Evolutionary conservation across 495 filamentous ascomycete species (phyloP).

Genomic region (Trypethelium eluteriae): DNA sequence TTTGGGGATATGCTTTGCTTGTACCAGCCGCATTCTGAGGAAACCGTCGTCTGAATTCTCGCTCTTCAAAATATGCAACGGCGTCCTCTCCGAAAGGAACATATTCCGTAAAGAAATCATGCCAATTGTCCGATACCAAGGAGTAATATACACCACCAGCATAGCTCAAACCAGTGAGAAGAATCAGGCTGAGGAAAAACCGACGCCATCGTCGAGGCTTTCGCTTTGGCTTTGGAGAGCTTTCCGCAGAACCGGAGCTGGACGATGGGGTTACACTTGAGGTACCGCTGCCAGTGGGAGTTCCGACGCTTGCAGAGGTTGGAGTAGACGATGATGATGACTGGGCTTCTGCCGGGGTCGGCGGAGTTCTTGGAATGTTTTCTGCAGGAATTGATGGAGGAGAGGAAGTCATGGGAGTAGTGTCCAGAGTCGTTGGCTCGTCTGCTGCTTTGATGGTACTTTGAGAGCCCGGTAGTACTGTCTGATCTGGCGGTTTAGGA

Average conservation of each 20-base stretch:
- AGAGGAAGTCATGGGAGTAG: slow-evolving; percentile 39
- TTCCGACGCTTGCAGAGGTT: slow-evolving; percentile 15
- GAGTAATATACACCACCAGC: slow-evolving; percentile 86
- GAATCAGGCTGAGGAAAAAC: slow-evolving; percentile 61
- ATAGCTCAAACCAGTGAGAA: slow-evolving; percentile 69
- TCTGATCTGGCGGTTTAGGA: slow-evolving; percentile 40
- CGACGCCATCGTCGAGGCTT: slow-evolving; percentile 71
- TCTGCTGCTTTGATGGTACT: slow-evolving; percentile 44
- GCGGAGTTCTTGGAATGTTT: slow-evolving; percentile 52
- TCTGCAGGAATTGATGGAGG: slow-evolving; percentile 51
- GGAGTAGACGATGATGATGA: slow-evolving; percentile 24
- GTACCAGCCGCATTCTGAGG: slow-evolving; percentile 44
- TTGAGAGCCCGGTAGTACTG: slow-evolving; percentile 51
- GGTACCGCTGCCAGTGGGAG: slow-evolving; percentile 34
- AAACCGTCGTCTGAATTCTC: slow-evolving; percentile 86
- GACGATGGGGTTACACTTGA: slow-evolving; percentile 30
- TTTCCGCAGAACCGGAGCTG: slow-evolving; percentile 14
- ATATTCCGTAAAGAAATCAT: slow-evolving; percentile 98
- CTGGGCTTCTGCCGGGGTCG: slow-evolving; percentile 40
- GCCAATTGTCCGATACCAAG: slow-evolving; percentile 90
- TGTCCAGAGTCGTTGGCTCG: slow-evolving; percentile 43
- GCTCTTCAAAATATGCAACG: slow-evolving; percentile 95
- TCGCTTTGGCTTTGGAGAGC: slow-evolving; percentile 34
- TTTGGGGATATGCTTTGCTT: slow-evolving; percentile 35
- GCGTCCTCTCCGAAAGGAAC: slow-evolving; percentile 89